Conservation (phyloP, 345 rosid genomes). For the Sisymbrium irio region DNA sequence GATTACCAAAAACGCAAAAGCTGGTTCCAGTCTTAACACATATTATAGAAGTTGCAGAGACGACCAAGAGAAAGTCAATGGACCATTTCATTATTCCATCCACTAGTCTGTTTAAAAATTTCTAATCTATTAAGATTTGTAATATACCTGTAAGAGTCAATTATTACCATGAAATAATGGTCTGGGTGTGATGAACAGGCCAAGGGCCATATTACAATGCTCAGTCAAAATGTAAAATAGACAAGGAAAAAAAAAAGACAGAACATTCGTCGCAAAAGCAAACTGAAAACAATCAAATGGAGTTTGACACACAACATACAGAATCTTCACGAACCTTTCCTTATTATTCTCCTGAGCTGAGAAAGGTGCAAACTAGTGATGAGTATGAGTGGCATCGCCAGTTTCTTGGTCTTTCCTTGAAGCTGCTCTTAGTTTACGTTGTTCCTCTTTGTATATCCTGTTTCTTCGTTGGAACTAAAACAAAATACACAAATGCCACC, state of each 20-base stretch:
- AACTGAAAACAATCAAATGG: conserved; percentile 8
- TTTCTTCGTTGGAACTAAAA: conserved; percentile 91
- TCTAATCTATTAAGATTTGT: not conserved
- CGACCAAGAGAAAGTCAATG: conserved; percentile 22
- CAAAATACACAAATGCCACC: not conserved
- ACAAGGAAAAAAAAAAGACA: not conserved
- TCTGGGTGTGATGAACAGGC: conserved; percentile 12
- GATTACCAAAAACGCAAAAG: not conserved
- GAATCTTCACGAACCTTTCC: conserved; percentile 25
- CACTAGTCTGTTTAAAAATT: not conserved
- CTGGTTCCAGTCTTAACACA: not conserved
- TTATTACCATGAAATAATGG: conserved; percentile 19
- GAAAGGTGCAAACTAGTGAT: conserved; percentile 39
- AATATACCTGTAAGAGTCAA: not conserved
- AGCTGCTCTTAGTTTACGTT: conserved; percentile 88
- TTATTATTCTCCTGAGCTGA: conserved; percentile 31
- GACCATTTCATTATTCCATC: conserved; percentile 3
- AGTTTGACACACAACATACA: conserved; percentile 24
- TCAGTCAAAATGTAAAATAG: not conserved
- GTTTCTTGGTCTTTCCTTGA: conserved; percentile 53
- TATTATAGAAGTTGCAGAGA: conserved; percentile 22
- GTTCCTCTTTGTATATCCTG: conserved; percentile 96
- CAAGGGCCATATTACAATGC: conserved; percentile 14
- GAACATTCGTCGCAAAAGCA: conserved; percentile 1
- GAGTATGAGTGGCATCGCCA: conserved; percentile 40